A percentile compares a stretch with the other conserved stretches of the same genome.
Conservation (phyloP, 306 rosid species). For the Lathyrus tuberosus region DNA sequence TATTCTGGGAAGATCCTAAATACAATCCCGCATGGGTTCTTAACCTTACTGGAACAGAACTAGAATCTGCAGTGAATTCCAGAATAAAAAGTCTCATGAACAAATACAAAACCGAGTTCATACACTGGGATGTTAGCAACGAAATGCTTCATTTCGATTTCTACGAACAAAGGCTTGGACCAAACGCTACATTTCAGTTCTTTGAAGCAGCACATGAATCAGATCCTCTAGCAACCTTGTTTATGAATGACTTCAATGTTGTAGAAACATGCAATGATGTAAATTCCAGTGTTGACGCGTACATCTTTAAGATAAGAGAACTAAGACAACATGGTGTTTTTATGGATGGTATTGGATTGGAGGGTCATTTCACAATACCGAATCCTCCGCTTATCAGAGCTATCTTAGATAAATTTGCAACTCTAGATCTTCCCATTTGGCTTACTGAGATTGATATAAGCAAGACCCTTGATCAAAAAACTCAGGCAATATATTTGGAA, state of each 20-base stretch:
- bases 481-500: constrained; percentile 78
- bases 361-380: constrained; percentile 75
- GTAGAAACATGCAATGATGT: constrained; percentile 83
- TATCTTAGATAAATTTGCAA: constrained; percentile 81
- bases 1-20: constrained; percentile 92
- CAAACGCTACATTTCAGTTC: constrained; percentile 65
- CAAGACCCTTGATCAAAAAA: constrained; percentile 54
- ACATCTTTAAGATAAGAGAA: constrained; percentile 59
- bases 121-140: constrained; percentile 95
- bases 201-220: constrained; percentile 67
- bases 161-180: constrained; percentile 78
- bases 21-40: constrained; percentile 77
- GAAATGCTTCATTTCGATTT: constrained; percentile 98
- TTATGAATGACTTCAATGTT: constrained; percentile 90
- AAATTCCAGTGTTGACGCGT: constrained; percentile 74
- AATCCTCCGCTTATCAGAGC: constrained; percentile 84
- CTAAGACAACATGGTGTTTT: constrained; percentile 58
- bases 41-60: constrained; percentile 55
- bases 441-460: constrained; percentile 90
- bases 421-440: constrained; percentile 81
- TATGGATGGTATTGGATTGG: constrained; percentile 91
- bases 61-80: constrained; percentile 60
- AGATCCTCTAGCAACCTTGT: constrained; percentile 80
- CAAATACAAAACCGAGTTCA: constrained; percentile 74
- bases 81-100: constrained; percentile 70